These are phyloP conservation scores for Raphanus hybrid DNA, from an alignment of 441 rosid genomes.

Conservation along the genomic window DNA sequence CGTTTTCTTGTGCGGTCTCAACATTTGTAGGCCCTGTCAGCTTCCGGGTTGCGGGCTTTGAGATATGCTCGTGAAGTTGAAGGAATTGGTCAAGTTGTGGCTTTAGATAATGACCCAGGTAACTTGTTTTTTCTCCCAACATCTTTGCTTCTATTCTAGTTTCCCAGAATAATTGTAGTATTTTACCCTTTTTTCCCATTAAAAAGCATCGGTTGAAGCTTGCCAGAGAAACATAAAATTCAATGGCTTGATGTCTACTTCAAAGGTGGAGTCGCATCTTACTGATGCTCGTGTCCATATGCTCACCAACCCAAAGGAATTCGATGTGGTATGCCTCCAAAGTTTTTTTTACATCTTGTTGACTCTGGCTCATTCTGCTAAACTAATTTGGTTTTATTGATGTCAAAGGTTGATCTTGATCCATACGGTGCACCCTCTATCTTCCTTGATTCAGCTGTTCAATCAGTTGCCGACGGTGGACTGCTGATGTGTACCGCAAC, in stretches of 20 bases:
- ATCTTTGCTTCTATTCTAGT: conserved; percentile 6
- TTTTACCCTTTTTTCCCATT: conserved; percentile 16
- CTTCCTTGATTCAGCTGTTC: conserved; percentile 97
- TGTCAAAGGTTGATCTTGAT: too few species aligned
- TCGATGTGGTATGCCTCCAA: conserved; percentile 47
- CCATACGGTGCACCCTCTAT: conserved; percentile 10
- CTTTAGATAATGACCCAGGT: conserved; percentile 96
- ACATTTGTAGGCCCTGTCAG: conserved; percentile 70
- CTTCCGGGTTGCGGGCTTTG: conserved; percentile 91
- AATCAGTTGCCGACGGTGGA: conserved; percentile 95
- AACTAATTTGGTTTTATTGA: too few species aligned
- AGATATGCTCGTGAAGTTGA: conserved; percentile 95
- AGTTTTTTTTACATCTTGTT: too few species aligned
- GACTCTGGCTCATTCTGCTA: too few species aligned
- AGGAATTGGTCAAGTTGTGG: conserved; percentile 92
- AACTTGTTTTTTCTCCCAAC: conserved; percentile 1
- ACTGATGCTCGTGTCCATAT: conserved; percentile 94
- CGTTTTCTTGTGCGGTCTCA: conserved; percentile 22
- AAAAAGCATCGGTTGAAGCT: conserved; percentile 85
- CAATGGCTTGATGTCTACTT: conserved; percentile 81
- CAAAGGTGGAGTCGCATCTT: conserved; percentile 92
- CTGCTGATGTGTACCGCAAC: conserved; percentile 98
- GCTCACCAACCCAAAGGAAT: conserved; percentile 95
- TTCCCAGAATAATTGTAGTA: conserved; percentile 9
- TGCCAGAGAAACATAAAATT: conserved; percentile 89